phyloP scores from a whole-genome alignment of 176 grass and related monocot species.

The Carex cristatella region DNA sequence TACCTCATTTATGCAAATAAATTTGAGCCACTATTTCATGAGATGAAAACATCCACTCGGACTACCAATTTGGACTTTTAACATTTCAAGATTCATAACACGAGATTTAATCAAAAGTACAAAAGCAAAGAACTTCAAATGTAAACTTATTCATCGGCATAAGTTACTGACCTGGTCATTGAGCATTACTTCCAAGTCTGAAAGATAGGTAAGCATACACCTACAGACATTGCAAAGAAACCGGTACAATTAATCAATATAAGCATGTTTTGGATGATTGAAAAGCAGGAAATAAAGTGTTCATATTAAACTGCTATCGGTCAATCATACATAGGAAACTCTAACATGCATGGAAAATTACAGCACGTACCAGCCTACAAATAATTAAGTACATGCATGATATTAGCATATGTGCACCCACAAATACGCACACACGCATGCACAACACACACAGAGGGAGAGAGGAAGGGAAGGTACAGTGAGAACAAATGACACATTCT shows the following conservation, averaged over 20 bases:
- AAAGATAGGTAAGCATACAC: slow-evolving; percentile 87
- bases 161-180: slow-evolving; percentile 47
- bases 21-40: neutral
- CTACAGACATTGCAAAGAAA: slow-evolving; percentile 23
- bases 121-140: neutral
- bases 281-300: neutral
- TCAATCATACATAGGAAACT: neutral
- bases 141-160: neutral
- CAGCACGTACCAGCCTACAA: neutral
- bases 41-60: neutral
- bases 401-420: neutral
- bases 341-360: neutral
- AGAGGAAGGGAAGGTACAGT: neutral
- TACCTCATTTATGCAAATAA: neutral
- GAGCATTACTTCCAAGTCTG: slow-evolving; percentile 60
- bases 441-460: neutral
- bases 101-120: neutral
- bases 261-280: neutral
- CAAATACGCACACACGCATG: neutral
- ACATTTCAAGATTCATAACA: slow-evolving; percentile 7
- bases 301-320: neutral
- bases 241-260: neutral
- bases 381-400: neutral
- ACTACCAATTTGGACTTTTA: neutral
- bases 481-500: neutral